Base-by-base conservation (phyloP, 1,284 basidiomycete genomes). In the Trichosporon coremiiforme region DNA sequence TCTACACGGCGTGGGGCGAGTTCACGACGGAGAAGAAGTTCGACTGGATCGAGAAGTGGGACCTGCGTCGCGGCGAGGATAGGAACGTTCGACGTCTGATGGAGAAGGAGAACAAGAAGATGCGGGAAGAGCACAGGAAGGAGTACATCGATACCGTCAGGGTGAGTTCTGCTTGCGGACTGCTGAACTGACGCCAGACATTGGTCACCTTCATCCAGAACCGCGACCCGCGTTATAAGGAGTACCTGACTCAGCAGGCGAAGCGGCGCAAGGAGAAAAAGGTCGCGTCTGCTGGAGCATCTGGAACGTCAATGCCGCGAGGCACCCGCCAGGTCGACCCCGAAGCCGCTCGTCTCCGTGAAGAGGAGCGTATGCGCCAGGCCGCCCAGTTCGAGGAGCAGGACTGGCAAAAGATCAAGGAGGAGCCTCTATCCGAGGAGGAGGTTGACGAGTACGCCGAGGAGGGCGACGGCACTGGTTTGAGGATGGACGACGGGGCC, bases 61-160 rank as follows among this genome's bases (percentile, higher is more conserved):
- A 95, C 78, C 73, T 89, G 1, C 85, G 88, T 17, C 91, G 95
- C 70, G 95, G 94, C 2, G 93, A 93, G 10, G 95, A 97, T 82
- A 87, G 96, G 25, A 88, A 90, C 57, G 87, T 93, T 60, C 88
- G 95, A 77, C 88, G 93, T 73, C 78, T 94, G 47, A 95, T 99
- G 91, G 97, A 99, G 81, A 93, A 91, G 78, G 97, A 98, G 76
- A 99, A 99, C 83, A 94, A 93, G 83, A 94, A 94, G 76, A 88
- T 89, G 8, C 87, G 95, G 15, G 94, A 97, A 50, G 91, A 93
- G 55, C 91, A 92, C 6, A 87, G 92, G 47, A 89, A 89, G 78
- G 96, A 99, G 75, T 99, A 97, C 82, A 98, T 96, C 76, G 95
- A 98, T 62, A 91, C 91, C 0, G 87, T 99, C 41, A 86, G 91